Percentiles rank a stretch among this genome's conserved stretches.
These are phyloP conservation scores for Starmerella cellae DNA, from an alignment of 805 yeast species.

Conservation along the genomic window DNA sequence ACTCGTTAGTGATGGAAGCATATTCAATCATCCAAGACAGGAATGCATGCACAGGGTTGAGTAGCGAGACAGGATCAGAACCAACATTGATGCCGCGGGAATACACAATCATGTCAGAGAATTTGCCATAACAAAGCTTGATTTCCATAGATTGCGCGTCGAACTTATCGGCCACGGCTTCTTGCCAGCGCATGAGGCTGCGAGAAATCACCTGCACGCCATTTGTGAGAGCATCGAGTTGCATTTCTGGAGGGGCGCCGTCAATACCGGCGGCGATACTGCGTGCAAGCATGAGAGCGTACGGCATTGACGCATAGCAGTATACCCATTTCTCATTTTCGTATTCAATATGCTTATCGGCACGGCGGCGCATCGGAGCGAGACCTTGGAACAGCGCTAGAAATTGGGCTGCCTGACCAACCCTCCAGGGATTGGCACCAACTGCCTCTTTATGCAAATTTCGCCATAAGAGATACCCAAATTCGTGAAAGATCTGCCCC, in stretches of 20 bases:
- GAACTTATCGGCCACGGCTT: neutral
- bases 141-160: neutral
- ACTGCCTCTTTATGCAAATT: constrained; percentile 43
- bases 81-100: constrained; percentile 35
- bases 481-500: constrained; percentile 66
- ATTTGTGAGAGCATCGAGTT: neutral
- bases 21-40: constrained; percentile 58
- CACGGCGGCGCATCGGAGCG: constrained; percentile 62
- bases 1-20: constrained; percentile 22
- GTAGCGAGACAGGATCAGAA: constrained; percentile 44
- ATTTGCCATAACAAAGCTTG: neutral
- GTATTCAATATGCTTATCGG: constrained; percentile 72
- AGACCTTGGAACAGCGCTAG: constrained; percentile 62
- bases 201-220: neutral
- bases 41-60: constrained; percentile 70
- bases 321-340: constrained; percentile 74
- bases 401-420: constrained; percentile 52
- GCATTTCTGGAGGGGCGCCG: neutral
- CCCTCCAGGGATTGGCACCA: constrained; percentile 33
- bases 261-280: constrained; percentile 27
- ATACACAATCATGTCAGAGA: neutral
- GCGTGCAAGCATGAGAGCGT: constrained; percentile 40
- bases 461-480: constrained; percentile 63
- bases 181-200: constrained; percentile 5
- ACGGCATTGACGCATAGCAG: constrained; percentile 55